Evolutionary conservation across 441 rosid species (phyloP), one percentile per base, ranked within the genome.

Genomic region (Pelargonium fulgidum): DNA sequence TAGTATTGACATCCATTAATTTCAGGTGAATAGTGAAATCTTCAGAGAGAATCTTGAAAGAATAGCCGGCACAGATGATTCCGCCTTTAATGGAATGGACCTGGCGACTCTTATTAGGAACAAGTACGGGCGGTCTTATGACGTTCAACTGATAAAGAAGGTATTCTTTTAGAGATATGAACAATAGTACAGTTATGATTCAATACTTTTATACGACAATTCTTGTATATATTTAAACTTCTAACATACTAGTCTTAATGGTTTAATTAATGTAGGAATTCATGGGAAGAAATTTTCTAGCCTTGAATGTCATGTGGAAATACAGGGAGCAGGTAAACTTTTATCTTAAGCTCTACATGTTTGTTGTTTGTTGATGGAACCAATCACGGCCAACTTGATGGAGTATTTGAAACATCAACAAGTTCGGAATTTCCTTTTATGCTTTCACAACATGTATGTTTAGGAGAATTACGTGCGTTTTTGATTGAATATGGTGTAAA

Each of bases 271-370:
- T 83, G 81, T 69, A 93, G 98, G 98, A 93, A 78, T 93, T 93
- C 89, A 83, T 93, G 98, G 96, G 98, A 68, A 77, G 85, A 80
- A 92, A 89, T 84, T 92, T 93, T 72, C 93, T 93, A 59, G 98
- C 98, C 12, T 58, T 93, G 82, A 93, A 93, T 75, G 97, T 93
- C 81, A 93, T 93, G 98, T 93, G 98, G 98, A 93, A 86, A 84
- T 93, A 89, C 83, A 85, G 81, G 85, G 97, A 93, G 71, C 98
- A 93, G 90, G 97, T 89, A 83, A 66, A 71, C 52, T 58, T 68
- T 67, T 63, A 69, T 0, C 64, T 45, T 50, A 4, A 1, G 3
- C 68, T 71, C 54, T 62, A n/a, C 13, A 33, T 9, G 33, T 45
- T 72, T 65, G 12, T 59, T 9, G 11, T 44, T 22, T 54, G 12